Conservation (phyloP, 2,329 filamentous ascomycete genomes). For the Fusarium brevicatenulatum region DNA sequence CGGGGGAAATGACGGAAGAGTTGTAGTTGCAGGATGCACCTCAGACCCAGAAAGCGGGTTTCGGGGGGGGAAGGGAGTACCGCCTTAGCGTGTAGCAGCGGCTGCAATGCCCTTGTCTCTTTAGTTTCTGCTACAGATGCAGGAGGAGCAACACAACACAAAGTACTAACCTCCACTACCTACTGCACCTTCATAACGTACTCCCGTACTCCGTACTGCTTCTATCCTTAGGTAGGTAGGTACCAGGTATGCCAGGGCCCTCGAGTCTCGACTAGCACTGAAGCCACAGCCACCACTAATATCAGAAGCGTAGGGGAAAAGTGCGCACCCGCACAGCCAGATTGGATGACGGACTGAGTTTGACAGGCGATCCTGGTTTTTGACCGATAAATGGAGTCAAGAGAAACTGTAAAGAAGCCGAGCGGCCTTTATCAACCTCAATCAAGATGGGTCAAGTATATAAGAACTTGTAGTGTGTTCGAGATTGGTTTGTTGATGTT, state of each 20-base stretch:
- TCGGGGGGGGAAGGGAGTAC: slow-evolving; percentile 20
- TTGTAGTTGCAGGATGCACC: slow-evolving; percentile 26
- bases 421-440: neutral
- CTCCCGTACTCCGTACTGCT: neutral
- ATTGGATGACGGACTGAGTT: slow-evolving; percentile 8
- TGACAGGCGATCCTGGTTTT: slow-evolving; percentile 18
- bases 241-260: neutral
- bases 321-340: neutral
- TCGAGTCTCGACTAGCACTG: slow-evolving; percentile 23
- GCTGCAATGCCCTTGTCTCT: slow-evolving; percentile 24
- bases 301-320: neutral
- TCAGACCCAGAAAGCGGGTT: slow-evolving; percentile 39
- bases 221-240: neutral
- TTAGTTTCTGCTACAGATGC: neutral
- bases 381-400: slow-evolving; percentile 8
- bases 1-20: slow-evolving; percentile 33
- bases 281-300: slow-evolving; percentile 20
- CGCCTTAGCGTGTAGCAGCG: slow-evolving; percentile 32
- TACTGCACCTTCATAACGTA: neutral
- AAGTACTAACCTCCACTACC: neutral
- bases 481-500: slow-evolving; percentile 31
- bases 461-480: slow-evolving; percentile 17
- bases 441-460: slow-evolving; percentile 12
- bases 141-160: slow-evolving; percentile 7
- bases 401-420: neutral